These are phyloP conservation scores for Cerioporus squamosus DNA, from an alignment of 1,284 basidiomycete species.

Conservation along the genomic window DNA sequence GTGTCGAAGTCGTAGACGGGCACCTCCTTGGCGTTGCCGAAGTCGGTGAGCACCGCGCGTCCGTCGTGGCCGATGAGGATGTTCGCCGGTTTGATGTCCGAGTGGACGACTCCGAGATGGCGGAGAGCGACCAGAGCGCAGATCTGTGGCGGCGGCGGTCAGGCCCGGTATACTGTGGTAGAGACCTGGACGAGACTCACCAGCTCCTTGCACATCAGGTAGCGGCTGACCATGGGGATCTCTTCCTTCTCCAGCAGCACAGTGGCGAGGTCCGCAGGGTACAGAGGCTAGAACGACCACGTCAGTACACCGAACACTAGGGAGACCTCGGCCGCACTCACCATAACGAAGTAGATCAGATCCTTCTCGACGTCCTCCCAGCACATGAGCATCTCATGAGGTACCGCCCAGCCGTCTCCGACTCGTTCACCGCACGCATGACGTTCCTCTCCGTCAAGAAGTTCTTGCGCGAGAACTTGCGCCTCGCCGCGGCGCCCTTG, in stretches of 20 bases:
- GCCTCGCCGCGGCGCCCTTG: not conserved
- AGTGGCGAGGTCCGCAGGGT: not conserved
- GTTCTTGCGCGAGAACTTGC: not conserved
- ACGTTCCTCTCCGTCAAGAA: not conserved
- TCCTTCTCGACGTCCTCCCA: conserved; percentile 6
- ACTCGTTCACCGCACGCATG: not conserved
- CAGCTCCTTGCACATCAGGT: conserved; percentile 3
- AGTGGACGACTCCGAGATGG: conserved; percentile 20
- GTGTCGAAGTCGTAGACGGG: conserved; percentile 35
- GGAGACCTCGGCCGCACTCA: not conserved
- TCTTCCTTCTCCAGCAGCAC: not conserved
- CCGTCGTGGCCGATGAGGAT: conserved; percentile 27
- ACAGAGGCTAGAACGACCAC: not conserved
- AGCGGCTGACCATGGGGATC: not conserved
- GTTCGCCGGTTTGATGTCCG: conserved; percentile 33
- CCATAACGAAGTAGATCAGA: conserved; percentile 8
- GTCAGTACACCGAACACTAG: not conserved
- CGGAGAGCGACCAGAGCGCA: conserved; percentile 22
- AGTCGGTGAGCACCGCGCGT: conserved; percentile 27
- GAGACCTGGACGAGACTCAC: not conserved
- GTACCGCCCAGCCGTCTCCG: not conserved
- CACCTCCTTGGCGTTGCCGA: conserved; percentile 36
- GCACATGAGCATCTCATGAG: conserved; percentile 4
- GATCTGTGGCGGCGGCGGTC: conserved; percentile 15
- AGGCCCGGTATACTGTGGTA: not conserved